Conservation (phyloP, 164 flowering plant species). For the Vitis rupestris region DNA sequence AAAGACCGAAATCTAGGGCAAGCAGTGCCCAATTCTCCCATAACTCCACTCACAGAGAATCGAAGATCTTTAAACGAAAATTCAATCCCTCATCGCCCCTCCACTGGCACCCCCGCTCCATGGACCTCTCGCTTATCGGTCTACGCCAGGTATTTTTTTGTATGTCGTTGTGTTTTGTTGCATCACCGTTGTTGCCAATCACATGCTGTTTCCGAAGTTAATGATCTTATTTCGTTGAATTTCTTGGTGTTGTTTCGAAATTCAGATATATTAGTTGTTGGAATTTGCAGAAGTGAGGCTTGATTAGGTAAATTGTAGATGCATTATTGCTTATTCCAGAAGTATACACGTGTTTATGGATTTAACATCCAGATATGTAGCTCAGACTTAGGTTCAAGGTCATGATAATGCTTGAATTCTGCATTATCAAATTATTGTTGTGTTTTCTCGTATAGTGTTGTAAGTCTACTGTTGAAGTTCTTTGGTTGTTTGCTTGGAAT, state of each 20-base stretch:
- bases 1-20: conserved; percentile 27
- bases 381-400: neutral
- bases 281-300: neutral
- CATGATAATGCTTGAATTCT: neutral
- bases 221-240: too few species aligned
- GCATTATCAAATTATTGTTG: neutral
- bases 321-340: too few species aligned
- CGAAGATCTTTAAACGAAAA: conserved; percentile 18
- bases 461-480: too few species aligned
- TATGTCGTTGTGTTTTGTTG: neutral
- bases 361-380: too few species aligned
- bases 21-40: conserved; percentile 31
- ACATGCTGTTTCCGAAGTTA: too few species aligned
- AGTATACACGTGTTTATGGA: too few species aligned
- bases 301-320: neutral
- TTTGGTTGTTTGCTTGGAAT: too few species aligned
- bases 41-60: conserved; percentile 39
- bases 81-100: conserved; percentile 60
- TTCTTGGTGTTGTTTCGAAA: too few species aligned
- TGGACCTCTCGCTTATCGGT: conserved; percentile 88
- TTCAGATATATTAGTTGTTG: too few species aligned
- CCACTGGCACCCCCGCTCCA: conserved; percentile 92
- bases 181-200: too few species aligned
- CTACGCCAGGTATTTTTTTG: conserved; percentile 55
- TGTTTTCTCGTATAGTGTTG: too few species aligned